A percentile compares a stretch with the other conserved stretches of the same genome.
phyloP scores from a whole-genome alignment of 108 stramenopile genomes.

The Cyclotella choctawhatcheeana region DNA sequence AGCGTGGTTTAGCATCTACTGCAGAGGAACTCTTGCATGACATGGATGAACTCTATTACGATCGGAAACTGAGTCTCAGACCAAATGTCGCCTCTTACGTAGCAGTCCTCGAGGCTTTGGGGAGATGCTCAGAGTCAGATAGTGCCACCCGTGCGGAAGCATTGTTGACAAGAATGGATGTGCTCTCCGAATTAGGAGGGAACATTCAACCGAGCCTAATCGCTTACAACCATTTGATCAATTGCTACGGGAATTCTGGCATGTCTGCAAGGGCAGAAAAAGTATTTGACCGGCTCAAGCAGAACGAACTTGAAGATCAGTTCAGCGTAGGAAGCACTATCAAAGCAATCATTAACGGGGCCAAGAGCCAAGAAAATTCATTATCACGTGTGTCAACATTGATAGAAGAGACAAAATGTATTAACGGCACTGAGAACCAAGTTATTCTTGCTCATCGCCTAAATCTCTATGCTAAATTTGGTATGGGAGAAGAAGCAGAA shows the following conservation, averaged over 20 bases:
- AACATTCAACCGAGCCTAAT: conserved; percentile 32
- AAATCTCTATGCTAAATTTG: conserved; percentile 40
- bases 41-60: conserved; percentile 37
- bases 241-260: conserved; percentile 34
- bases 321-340: conserved; percentile 37
- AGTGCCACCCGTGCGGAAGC: conserved; percentile 31
- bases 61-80: conserved; percentile 19
- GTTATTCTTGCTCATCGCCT: conserved; percentile 36
- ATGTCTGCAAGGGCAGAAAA: conserved; percentile 41
- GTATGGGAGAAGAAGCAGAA: conserved; percentile 40
- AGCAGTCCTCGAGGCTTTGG: conserved; percentile 43
- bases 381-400: conserved; percentile 34
- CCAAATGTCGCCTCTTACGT: conserved; percentile 42
- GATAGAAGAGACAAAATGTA: neutral
- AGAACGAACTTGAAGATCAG: conserved; percentile 12
- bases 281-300: conserved; percentile 24
- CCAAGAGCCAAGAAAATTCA: conserved; percentile 32
- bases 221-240: conserved; percentile 33
- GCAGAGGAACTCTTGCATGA: conserved; percentile 27
- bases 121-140: conserved; percentile 31
- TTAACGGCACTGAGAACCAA: conserved; percentile 14
- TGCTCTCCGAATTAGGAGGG: conserved; percentile 37
- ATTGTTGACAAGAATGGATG: conserved; percentile 41
- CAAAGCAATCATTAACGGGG: conserved; percentile 44
- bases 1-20: conserved; percentile 37